Conservation (phyloP, 1,284 basidiomycete species). For the Rhodotorula sp. region DNA sequence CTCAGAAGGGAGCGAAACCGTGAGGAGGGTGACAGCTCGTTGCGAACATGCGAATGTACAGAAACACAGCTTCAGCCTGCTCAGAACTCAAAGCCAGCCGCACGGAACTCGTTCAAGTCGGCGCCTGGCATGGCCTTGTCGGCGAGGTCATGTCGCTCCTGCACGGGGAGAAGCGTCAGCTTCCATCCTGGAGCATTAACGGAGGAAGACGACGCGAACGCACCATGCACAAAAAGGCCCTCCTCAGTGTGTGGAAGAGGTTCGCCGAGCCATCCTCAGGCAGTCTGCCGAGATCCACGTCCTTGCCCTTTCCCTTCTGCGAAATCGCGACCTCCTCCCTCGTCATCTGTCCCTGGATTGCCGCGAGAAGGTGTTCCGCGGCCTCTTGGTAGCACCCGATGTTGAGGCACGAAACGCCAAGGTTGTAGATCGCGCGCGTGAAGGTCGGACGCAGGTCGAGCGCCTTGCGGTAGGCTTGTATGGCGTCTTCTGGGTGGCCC, state of each 20-base stretch:
- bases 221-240: slow-evolving; percentile 69
- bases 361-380: slow-evolving; percentile 92
- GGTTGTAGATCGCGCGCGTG: slow-evolving; percentile 95
- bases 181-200: neutral
- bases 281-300: slow-evolving; percentile 42
- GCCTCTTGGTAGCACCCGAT: slow-evolving; percentile 94
- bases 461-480: slow-evolving; percentile 90
- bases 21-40: too few species aligned
- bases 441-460: slow-evolving; percentile 92
- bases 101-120: slow-evolving; percentile 39
- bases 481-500: slow-evolving; percentile 88
- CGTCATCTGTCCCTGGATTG: slow-evolving; percentile 71
- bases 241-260: slow-evolving; percentile 87
- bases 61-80: neutral
- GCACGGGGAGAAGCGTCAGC: neutral
- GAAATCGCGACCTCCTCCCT: slow-evolving; percentile 39
- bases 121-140: slow-evolving; percentile 41
- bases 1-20: too few species aligned
- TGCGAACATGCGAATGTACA: too few species aligned
- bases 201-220: neutral
- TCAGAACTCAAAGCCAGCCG: slow-evolving; percentile 45
- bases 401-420: slow-evolving; percentile 67
- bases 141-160: slow-evolving; percentile 53
- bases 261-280: slow-evolving; percentile 70
- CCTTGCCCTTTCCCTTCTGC: slow-evolving; percentile 48